Evolutionary conservation across 176 grass and related monocot genomes (phyloP).

Genomic region (Triticum turgidum): DNA sequence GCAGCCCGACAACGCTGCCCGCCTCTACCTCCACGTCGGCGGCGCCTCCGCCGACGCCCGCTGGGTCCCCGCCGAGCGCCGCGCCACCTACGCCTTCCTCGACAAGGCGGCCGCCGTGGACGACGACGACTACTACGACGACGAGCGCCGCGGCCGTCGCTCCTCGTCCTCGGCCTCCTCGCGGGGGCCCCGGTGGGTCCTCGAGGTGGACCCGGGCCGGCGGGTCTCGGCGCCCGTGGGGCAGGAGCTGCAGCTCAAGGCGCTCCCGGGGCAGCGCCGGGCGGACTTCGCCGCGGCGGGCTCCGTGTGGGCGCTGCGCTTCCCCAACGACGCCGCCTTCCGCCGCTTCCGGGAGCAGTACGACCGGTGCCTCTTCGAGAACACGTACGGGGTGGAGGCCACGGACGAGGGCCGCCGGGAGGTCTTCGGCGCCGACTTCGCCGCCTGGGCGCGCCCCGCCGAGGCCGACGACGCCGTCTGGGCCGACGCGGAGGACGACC

Average conservation of each 20-base stretch:
- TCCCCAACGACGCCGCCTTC: slow-evolving; percentile 51
- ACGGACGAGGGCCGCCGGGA: slow-evolving; percentile 70
- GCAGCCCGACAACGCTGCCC: slow-evolving; percentile 25
- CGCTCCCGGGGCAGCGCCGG: slow-evolving; percentile 61
- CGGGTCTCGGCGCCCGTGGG: slow-evolving; percentile 58
- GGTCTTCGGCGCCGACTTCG: slow-evolving; percentile 90
- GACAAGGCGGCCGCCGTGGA: background rate
- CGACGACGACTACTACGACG: background rate
- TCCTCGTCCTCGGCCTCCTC: background rate
- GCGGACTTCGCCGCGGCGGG: slow-evolving; percentile 69
- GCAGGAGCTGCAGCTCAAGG: slow-evolving; percentile 75
- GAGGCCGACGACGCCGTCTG: slow-evolving; percentile 74
- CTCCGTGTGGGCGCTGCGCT: slow-evolving; percentile 84
- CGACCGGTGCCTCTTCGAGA: slow-evolving; percentile 82
- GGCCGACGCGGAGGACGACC: slow-evolving; percentile 60
- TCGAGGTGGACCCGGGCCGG: slow-evolving; percentile 54
- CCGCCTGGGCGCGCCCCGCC: slow-evolving; percentile 60
- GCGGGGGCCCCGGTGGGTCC: slow-evolving; percentile 41
- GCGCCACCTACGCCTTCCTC: slow-evolving; percentile 59
- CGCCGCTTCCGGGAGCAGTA: slow-evolving; percentile 71
- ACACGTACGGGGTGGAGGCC: slow-evolving; percentile 69
- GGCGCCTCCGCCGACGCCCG: slow-evolving; percentile 63
- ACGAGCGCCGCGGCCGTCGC: background rate
- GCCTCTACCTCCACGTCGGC: slow-evolving; percentile 86
- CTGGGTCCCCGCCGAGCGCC: slow-evolving; percentile 66